Percentiles rank a stretch among this genome's conserved stretches.
Conservation (phyloP, 2,329 filamentous ascomycete species). For the Dactylonectria macrodidyma region DNA sequence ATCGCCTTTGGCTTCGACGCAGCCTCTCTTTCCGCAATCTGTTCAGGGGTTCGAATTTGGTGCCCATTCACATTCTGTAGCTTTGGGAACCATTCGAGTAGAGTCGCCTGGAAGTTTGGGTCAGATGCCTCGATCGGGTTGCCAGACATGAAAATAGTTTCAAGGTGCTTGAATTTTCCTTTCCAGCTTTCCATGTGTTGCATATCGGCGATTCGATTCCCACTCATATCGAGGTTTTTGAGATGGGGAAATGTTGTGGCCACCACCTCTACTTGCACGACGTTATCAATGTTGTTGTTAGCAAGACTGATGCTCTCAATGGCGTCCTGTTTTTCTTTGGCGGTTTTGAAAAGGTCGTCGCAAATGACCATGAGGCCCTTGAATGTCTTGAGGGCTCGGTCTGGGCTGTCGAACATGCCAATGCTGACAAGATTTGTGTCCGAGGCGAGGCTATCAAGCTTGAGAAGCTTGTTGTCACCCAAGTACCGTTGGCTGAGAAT, state of each 20-base stretch:
- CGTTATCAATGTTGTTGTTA: constrained; percentile 82
- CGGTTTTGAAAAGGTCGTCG: constrained; percentile 80
- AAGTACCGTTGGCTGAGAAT: constrained; percentile 85
- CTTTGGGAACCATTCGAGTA: constrained; percentile 87
- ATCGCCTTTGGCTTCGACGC: constrained; percentile 69
- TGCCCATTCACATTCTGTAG: constrained; percentile 83
- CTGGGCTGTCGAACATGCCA: constrained; percentile 81
- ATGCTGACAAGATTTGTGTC: constrained; percentile 81
- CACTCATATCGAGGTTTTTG: constrained; percentile 89
- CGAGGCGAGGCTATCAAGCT: constrained; percentile 82
- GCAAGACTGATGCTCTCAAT: constrained; percentile 87
- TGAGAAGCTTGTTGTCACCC: constrained; percentile 79
- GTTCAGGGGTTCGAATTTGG: constrained; percentile 80
- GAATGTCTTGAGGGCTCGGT: constrained; percentile 88
- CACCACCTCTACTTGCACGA: constrained; percentile 80
- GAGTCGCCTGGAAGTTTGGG: constrained; percentile 75
- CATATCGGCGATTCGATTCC: constrained; percentile 82
- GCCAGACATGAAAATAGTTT: constrained; percentile 83
- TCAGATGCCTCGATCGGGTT: constrained; percentile 79
- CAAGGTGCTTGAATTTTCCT: constrained; percentile 81
- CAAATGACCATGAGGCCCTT: constrained; percentile 91
- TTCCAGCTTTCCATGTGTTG: constrained; percentile 82
- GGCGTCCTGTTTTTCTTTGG: constrained; percentile 80
- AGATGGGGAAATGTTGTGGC: constrained; percentile 87
- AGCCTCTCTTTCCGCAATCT: constrained; percentile 71